Conservation (phyloP, 2,329 filamentous ascomycete genomes). For the Tolypocladium inflatum region DNA sequence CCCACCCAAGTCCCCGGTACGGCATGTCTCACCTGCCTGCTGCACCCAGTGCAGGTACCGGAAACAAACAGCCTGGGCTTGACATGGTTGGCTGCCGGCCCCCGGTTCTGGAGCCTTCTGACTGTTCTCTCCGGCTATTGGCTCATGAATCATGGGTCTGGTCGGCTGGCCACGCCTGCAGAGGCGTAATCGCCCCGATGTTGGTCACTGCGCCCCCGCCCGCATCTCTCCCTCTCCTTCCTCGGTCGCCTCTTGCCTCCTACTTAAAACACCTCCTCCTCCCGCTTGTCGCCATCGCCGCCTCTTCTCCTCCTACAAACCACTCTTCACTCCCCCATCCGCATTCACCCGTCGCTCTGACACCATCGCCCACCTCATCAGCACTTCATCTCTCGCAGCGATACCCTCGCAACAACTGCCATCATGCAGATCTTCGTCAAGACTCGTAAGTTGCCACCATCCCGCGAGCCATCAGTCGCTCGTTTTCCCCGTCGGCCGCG, state of each 20-base stretch:
- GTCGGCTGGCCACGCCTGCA: constrained; percentile 7
- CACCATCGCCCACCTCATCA: constrained; percentile 4
- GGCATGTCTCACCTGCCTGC: neutral
- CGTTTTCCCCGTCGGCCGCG: neutral
- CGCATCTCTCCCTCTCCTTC: constrained; percentile 9
- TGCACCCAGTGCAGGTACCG: constrained; percentile 10
- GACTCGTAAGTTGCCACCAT: constrained; percentile 58
- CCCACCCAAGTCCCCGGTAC: constrained; percentile 11
- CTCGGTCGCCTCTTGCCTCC: constrained; percentile 10
- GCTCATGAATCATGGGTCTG: constrained; percentile 26
- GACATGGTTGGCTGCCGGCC: too few species aligned
- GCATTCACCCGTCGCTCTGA: constrained; percentile 3
- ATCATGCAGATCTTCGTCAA: constrained; percentile 98
- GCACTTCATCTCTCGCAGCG: constrained; percentile 11
- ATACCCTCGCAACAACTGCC: constrained; percentile 22
- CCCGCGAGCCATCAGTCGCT: neutral
- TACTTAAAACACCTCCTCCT: constrained; percentile 21
- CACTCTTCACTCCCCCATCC: constrained; percentile 6
- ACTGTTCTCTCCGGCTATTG: constrained; percentile 12
- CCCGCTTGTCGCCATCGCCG: constrained; percentile 9
- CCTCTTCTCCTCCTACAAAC: constrained; percentile 7
- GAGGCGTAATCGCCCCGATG: constrained; percentile 12
- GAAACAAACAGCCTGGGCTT: constrained; percentile 4
- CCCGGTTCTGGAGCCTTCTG: constrained; percentile 29
- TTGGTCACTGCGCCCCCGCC: constrained; percentile 20